A percentile compares a stretch with the other conserved stretches of the same genome.
phyloP scores from a whole-genome alignment of 2,329 filamentous ascomycete species.

The Sporothrix inflata region DNA sequence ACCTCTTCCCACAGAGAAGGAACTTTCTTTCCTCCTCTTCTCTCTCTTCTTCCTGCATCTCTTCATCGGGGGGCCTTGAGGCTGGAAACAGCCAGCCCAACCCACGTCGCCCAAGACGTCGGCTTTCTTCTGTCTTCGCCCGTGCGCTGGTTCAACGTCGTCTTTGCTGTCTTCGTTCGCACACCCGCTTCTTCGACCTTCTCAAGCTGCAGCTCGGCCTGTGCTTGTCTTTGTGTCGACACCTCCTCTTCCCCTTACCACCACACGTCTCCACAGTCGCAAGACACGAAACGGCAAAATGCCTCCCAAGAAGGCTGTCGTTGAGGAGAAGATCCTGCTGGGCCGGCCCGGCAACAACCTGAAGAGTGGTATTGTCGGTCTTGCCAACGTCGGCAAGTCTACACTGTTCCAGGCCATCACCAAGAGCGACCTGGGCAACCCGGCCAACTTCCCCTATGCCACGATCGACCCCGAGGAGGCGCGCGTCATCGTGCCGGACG shows the following conservation, averaged over 20 bases:
- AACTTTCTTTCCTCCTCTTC: constrained; percentile 20
- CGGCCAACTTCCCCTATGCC: constrained; percentile 98
- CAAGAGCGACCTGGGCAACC: constrained; percentile 95
- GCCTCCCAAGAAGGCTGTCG: constrained; percentile 90
- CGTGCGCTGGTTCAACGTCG: constrained; percentile 34
- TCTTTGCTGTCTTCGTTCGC: constrained; percentile 58
- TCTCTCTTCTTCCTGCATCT: constrained; percentile 28
- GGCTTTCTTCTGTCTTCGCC: constrained; percentile 43
- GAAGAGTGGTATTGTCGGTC: constrained; percentile 99
- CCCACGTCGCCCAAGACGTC: constrained; percentile 45
- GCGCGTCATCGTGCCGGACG: constrained; percentile 94
- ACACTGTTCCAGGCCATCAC: constrained; percentile 99
- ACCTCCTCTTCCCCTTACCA: not conserved
- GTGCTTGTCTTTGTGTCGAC: not conserved
- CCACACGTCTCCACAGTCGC: constrained; percentile 41
- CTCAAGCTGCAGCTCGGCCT: constrained; percentile 17
- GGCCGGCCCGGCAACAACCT: constrained; percentile 96
- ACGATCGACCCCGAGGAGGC: constrained; percentile 99
- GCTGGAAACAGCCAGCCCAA: constrained; percentile 30
- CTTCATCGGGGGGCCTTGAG: constrained; percentile 32
- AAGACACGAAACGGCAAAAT: constrained; percentile 69
- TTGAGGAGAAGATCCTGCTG: constrained; percentile 95
- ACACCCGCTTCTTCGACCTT: constrained; percentile 46
- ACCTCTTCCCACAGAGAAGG: constrained; percentile 2
- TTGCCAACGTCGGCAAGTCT: constrained; percentile 99